Evolutionary conservation across 169 alveolate species (phyloP).

Genomic region (Eimeria tenella): DNA sequence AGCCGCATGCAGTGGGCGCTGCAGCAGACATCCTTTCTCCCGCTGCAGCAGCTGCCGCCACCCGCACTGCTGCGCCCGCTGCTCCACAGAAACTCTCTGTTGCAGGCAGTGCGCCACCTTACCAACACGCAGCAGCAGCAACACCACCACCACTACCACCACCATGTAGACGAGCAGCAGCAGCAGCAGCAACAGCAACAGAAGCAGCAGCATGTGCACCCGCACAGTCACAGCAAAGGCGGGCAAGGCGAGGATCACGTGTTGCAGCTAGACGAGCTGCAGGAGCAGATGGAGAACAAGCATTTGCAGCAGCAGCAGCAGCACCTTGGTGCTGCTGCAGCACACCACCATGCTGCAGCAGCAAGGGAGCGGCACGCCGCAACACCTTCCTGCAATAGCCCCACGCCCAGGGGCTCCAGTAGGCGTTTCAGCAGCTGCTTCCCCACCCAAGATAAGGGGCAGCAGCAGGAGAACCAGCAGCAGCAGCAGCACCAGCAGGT

Average conservation of each 20-base stretch:
- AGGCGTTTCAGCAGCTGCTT: conserved; percentile 49
- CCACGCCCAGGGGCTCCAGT: conserved; percentile 9
- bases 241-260: not conserved
- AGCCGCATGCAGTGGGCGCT: conserved; percentile 73
- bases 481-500: conserved; percentile 58
- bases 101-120: conserved; percentile 22
- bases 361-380: conserved; percentile 35
- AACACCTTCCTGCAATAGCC: conserved; percentile 26
- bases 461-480: conserved; percentile 14
- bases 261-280: not conserved
- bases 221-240: not conserved
- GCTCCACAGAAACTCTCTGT: conserved; percentile 34
- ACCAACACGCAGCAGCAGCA: conserved; percentile 43
- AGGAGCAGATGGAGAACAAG: not conserved
- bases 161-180: not conserved
- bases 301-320: conserved; percentile 34
- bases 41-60: conserved; percentile 72
- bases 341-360: conserved; percentile 16
- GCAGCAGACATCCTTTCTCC: conserved; percentile 69
- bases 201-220: not conserved
- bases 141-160: conserved; percentile 20
- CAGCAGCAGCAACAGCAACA: conserved; percentile 18
- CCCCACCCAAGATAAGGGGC: conserved; percentile 35
- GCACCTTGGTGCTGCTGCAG: not conserved
- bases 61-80: conserved; percentile 55